Evolutionary conservation across 192 early-diverging fungal species (phyloP).

Genomic region (Entophlyctis luteolus): DNA sequence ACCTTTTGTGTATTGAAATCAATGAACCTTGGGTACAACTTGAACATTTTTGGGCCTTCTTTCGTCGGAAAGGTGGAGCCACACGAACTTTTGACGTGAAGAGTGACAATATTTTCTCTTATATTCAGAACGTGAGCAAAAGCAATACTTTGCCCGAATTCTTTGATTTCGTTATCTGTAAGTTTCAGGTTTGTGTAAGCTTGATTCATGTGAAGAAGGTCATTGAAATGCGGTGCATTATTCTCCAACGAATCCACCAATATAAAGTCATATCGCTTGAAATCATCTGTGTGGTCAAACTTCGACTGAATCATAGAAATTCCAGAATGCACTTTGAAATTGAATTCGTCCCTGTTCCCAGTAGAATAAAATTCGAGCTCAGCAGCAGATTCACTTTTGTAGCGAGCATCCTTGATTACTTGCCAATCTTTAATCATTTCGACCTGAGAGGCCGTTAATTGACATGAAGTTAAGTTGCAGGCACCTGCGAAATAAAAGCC

Average conservation of each 20-base stretch:
- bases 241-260: background rate
- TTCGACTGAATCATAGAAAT: conserved; percentile 5
- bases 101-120: conserved; percentile 1
- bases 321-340: background rate
- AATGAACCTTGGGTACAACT: conserved; percentile 24
- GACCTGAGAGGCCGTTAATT: conserved; percentile 9
- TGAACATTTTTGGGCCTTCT: background rate
- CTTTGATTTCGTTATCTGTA: background rate
- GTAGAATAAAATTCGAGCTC: conserved; percentile 1
- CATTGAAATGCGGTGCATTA: conserved; percentile 26
- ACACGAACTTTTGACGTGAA: background rate
- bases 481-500: conserved; percentile 33
- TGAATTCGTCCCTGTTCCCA: background rate
- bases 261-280: background rate
- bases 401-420: background rate
- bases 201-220: conserved; percentile 15
- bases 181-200: background rate
- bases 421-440: conserved; percentile 26
- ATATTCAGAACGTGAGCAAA: conserved; percentile 22
- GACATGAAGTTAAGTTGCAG: background rate
- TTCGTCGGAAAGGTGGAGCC: conserved; percentile 17
- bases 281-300: background rate
- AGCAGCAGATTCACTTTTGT: background rate
- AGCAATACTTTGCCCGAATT: conserved; percentile 6
- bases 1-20: conserved; percentile 38